Conservation (phyloP, 129 eudicot genomes). For the Dittrichia graveolens region DNA sequence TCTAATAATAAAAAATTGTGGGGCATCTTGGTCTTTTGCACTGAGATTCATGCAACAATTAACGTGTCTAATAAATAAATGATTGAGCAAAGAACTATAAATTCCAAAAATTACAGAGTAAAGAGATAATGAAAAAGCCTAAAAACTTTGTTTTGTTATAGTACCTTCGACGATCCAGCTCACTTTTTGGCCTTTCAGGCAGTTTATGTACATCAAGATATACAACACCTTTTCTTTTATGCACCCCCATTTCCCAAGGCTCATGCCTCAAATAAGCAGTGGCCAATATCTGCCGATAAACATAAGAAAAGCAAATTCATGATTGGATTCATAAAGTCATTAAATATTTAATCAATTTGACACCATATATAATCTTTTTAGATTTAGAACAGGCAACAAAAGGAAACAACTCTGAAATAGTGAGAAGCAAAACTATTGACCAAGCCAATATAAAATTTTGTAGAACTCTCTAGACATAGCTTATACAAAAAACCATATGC, state of each 20-base stretch:
- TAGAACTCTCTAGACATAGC: neutral
- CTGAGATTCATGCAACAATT: no score
- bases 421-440: neutral
- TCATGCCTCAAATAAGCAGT: constrained; percentile 88
- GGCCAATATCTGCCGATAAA: constrained; percentile 69
- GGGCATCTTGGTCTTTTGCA: no score
- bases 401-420: neutral
- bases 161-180: constrained; percentile 80
- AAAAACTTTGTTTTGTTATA: neutral
- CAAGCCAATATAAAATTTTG: neutral
- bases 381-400: neutral
- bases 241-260: constrained; percentile 99
- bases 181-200: constrained; percentile 85
- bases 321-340: neutral
- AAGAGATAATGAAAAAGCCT: neutral
- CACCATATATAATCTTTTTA: neutral
- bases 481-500: neutral
- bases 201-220: constrained; percentile 94
- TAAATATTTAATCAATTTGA: neutral
- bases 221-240: constrained; percentile 87
- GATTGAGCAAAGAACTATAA: neutral
- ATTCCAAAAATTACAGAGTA: neutral
- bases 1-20: no score
- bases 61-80: neutral
- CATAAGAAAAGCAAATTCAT: neutral